phyloP scores from a whole-genome alignment of 164 flowering plant species.

The Akebia trifoliata region DNA sequence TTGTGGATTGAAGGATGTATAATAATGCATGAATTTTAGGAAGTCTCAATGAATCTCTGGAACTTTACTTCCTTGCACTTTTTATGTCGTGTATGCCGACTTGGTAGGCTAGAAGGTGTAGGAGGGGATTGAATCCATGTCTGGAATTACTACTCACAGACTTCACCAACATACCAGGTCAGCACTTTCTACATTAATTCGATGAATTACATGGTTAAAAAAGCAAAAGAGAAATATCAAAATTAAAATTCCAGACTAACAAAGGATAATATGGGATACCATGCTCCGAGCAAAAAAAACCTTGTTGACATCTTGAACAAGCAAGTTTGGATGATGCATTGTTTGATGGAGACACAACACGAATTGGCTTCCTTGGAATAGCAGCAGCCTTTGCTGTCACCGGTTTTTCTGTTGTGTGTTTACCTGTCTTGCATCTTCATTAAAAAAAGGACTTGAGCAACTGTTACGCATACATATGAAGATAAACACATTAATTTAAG shows the following conservation, averaged over 20 bases:
- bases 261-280: too few relatives aligned
- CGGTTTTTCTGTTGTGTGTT: conserved; percentile 92
- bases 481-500: neutral
- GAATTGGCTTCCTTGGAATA: conserved; percentile 26
- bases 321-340: conserved; percentile 43
- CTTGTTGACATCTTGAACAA: conserved; percentile 86
- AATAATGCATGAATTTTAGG: too few relatives aligned
- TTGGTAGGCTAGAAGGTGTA: too few relatives aligned
- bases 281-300: conserved; percentile 95
- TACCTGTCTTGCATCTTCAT: conserved; percentile 87
- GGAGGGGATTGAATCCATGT: too few relatives aligned
- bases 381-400: conserved; percentile 41
- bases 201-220: neutral
- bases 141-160: too few relatives aligned
- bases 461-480: neutral
- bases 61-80: too few relatives aligned
- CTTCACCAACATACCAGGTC: too few relatives aligned
- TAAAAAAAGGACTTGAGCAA: conserved; percentile 17
- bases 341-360: conserved; percentile 28
- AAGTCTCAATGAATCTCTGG: too few relatives aligned
- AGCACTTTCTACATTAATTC: neutral
- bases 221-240: neutral
- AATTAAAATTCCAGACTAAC: too few relatives aligned
- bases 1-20: too few relatives aligned
- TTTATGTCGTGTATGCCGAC: too few relatives aligned